These are phyloP conservation scores for Penicillium sp. DNA, from an alignment of 2,329 filamentous ascomycete species.

Conservation along the genomic window DNA sequence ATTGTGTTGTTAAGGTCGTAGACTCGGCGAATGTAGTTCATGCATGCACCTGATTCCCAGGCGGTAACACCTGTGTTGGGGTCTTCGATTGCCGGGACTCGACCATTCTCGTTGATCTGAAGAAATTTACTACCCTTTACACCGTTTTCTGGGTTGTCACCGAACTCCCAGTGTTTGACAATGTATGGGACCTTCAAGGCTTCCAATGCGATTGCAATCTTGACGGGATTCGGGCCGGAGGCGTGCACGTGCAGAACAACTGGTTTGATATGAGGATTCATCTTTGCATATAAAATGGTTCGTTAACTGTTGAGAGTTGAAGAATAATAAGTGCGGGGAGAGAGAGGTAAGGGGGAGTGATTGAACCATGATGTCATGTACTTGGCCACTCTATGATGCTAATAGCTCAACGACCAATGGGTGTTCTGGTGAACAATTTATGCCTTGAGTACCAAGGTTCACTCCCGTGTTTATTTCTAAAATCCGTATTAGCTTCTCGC, in stretches of 20 bases:
- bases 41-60: slow-evolving; percentile 43
- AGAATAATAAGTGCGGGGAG: not conserved
- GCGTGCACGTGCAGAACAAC: slow-evolving; percentile 44
- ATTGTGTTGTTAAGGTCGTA: slow-evolving; percentile 46
- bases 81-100: slow-evolving; percentile 41
- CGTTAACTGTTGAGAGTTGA: not conserved
- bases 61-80: slow-evolving; percentile 39
- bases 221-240: slow-evolving; percentile 46
- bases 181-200: slow-evolving; percentile 42
- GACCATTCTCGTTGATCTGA: slow-evolving; percentile 49
- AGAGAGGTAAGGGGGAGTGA: slow-evolving; percentile 3
- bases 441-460: not conserved
- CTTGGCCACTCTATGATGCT: not conserved
- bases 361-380: slow-evolving; percentile 19
- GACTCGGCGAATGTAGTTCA: slow-evolving; percentile 41
- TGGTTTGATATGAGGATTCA: slow-evolving; percentile 30
- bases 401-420: not conserved
- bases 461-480: not conserved
- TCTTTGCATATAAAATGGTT: not conserved
- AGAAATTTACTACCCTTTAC: slow-evolving; percentile 32
- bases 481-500: not conserved
- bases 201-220: slow-evolving; percentile 46
- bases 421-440: not conserved
- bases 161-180: slow-evolving; percentile 45
- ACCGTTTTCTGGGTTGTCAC: slow-evolving; percentile 37